Base-by-base conservation (phyloP, 2,329 filamentous ascomycete genomes). In the Ophiocordyceps polyrhachis-furcata region DNA sequence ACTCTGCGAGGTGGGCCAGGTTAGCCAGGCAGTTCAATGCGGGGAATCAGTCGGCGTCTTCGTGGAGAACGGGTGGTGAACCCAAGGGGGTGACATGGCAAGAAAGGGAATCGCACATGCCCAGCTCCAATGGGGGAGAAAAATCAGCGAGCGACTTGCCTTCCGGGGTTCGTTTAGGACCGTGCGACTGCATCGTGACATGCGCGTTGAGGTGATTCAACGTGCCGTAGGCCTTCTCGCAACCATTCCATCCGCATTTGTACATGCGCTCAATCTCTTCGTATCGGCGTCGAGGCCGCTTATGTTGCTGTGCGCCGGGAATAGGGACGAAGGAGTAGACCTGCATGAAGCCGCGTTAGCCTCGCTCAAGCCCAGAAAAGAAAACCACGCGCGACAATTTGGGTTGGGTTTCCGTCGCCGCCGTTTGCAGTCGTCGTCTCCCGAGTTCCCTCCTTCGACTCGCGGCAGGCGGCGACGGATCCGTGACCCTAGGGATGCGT, bases 221-320 rank as follows among this genome's bases (percentile, higher is more conserved):
- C 42, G 91, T 98, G 48, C 91, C 91, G 54, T 98, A 98, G 3
- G 91, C 91, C 67, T 98, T 98, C 64, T 98, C 91, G 58, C 91
- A 98, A 9, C 88, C 88, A 52, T 95, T 89, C 85, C 87, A 96
- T 23, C 89, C 91, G 58, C 91, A 98, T 65, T 96, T 96, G 71
- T 98, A 96, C 91, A 98, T 96, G 58, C 91, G 81, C 68, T 98
- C 91, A 55, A 98, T 98, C 61, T 98, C 91, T 64, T 98, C 91
- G 56, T 95, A 98, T 45, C 91, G 78, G 55, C 91, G 74, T 51
- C 91, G 77, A 13, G 91, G 91, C 47, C 91, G 79, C 69, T 98
- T 98, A 62, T 96, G 89, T 61, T 98, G 91, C 60, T 95, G 88
- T 13, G 89, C 86, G 50, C 91, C 91, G 2, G 91, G 91, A 56